Base-by-base conservation (phyloP, 2,329 filamentous ascomycete species). In the Trichoderma atroviride region DNA sequence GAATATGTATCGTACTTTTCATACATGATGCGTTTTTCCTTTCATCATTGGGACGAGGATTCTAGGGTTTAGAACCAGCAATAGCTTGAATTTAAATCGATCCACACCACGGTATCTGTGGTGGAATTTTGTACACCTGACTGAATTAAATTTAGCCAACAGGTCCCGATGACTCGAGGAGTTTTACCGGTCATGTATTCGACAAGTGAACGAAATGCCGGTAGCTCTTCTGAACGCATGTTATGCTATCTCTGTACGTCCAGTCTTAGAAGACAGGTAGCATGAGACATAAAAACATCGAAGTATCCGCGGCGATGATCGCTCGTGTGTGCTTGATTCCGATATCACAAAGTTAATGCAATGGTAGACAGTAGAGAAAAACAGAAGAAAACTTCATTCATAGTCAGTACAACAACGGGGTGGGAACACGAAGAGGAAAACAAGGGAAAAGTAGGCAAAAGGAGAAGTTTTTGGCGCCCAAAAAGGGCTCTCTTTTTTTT, bases 81-180 rank as follows among this genome's bases (percentile, higher is more conserved):
- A 29, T 57, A 68, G 24, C 27, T 27, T 33, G 22, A 53, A 59
- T 68, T 43, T 29, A 61, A 56, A 24, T 52, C 56, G 55, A 29
- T 55, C 52, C 40, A 27, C 11, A 57, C 31, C 55, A 57, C 29
- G 59, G 53, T 50, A 43, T 67, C 16, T 37, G 27, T 22, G 24
- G 57, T 61, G 31, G 31, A 35, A 40, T 14, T 16, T 60, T 47
- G 43, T 68, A 43, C 57, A 72, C 37, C 65, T 69, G 55, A 56
- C 22, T 35, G 58, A 33, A 62, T 37, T 56, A 19, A 16, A 22
- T 43, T 74, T 74, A 74, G 73, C 69, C 70, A 70, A 67, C 14
- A 33, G 65, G 55, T 62, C 58, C 59, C 53, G 24, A 72, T 33
- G 35, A 63, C 50, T 66, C 68, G 27, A 58, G 59, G 55, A 68